A percentile compares a stretch with the other conserved stretches of the same genome.
Evolutionary conservation across 2,329 filamentous ascomycete genomes (phyloP).

Genomic region (Xylaria arbuscula): DNA sequence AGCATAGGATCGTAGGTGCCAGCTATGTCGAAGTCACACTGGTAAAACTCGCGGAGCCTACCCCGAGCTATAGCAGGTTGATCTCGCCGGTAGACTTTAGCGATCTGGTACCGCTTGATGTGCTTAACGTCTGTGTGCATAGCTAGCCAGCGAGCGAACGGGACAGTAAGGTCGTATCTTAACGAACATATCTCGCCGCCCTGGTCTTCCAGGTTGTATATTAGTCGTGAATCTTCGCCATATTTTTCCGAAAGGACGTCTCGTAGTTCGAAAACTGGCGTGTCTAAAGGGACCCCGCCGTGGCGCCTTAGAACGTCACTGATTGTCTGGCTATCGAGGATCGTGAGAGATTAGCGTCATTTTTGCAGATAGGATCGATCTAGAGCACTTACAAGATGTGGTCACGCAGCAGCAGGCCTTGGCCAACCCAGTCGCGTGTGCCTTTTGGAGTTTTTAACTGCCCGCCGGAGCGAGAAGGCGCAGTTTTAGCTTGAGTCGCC

Average conservation of each 20-base stretch:
- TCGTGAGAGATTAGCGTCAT: background rate
- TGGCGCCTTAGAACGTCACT: slow-evolving; percentile 66
- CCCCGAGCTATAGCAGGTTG: no score
- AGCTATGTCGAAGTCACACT: no score
- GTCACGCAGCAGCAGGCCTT: slow-evolving; percentile 82
- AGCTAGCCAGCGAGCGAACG: no score
- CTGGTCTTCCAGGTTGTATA: no score
- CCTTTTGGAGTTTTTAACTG: slow-evolving; percentile 54
- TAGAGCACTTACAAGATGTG: slow-evolving; percentile 68
- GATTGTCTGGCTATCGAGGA: slow-evolving; percentile 53
- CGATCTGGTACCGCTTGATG: no score
- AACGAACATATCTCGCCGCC: no score
- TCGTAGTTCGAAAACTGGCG: slow-evolving; percentile 77
- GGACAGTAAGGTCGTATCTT: no score
- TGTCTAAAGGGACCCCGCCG: slow-evolving; percentile 75
- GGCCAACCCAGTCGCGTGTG: slow-evolving; percentile 85
- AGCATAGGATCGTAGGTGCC: no score
- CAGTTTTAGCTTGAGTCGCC: background rate
- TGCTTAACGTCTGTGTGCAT: no score
- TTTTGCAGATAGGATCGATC: background rate
- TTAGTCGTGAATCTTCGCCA: slow-evolving; percentile 50
- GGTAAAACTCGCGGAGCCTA: no score
- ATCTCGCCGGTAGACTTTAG: no score
- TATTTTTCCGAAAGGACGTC: slow-evolving; percentile 75
- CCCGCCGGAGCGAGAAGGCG: background rate